These are phyloP conservation scores for Aspergillus sparsus DNA, from an alignment of 495 filamentous ascomycete genomes.

Conservation along the genomic window DNA sequence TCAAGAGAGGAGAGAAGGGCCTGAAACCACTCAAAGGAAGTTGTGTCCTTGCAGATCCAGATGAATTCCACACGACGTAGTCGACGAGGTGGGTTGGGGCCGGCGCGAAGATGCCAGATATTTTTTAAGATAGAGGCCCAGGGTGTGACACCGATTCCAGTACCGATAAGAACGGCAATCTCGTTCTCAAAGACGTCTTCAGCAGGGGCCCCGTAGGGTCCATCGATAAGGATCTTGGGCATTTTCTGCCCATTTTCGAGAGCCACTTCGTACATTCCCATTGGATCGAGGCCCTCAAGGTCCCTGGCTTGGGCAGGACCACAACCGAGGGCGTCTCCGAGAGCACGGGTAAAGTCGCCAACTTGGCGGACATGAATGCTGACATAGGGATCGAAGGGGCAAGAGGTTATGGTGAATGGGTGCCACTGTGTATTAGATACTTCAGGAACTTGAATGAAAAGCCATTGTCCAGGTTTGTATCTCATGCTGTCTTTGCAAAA, in stretches of 20 bases:
- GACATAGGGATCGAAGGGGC: slow-evolving; percentile 91
- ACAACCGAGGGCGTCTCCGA: slow-evolving; percentile 91
- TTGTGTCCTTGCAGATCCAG: slow-evolving; percentile 97
- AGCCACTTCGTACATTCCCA: slow-evolving; percentile 98
- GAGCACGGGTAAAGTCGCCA: slow-evolving; percentile 86
- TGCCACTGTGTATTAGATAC: slow-evolving; percentile 94
- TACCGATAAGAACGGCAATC: slow-evolving; percentile 94
- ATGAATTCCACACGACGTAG: slow-evolving; percentile 97
- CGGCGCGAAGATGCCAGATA: slow-evolving; percentile 92
- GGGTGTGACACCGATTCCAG: slow-evolving; percentile 96
- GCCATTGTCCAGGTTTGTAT: slow-evolving; percentile 98
- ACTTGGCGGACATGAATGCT: slow-evolving; percentile 95
- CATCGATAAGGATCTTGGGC: slow-evolving; percentile 86
- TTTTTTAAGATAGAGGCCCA: slow-evolving; percentile 98
- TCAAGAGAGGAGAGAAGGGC: slow-evolving; percentile 90
- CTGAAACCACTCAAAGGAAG: slow-evolving; percentile 99
- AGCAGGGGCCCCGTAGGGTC: slow-evolving; percentile 94
- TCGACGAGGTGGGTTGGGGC: slow-evolving; percentile 80
- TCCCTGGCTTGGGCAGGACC: slow-evolving; percentile 80
- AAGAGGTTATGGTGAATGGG: slow-evolving; percentile 99
- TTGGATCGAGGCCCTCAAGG: slow-evolving; percentile 86
- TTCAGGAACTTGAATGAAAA: slow-evolving; percentile 89
- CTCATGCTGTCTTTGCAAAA: slow-evolving; percentile 94
- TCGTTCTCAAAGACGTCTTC: slow-evolving; percentile 96
- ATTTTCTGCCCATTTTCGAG: slow-evolving; percentile 88